Evolutionary conservation across 2,329 filamentous ascomycete species (phyloP), one percentile per base, ranked within the genome.

Genomic region (Phialophora tarda): DNA sequence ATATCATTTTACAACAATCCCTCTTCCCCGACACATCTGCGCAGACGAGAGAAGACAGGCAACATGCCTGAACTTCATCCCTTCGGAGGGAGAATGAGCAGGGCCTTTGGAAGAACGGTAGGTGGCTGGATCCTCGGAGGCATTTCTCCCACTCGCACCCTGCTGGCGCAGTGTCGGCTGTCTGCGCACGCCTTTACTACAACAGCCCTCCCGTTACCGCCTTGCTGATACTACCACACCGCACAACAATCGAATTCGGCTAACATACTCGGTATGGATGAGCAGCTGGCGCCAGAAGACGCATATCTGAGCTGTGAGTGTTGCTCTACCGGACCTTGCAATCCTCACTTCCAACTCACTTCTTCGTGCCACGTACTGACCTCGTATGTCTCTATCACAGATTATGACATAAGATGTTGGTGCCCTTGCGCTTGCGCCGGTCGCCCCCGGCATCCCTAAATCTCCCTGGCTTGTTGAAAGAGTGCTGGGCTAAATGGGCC

Each of bases 251-350:
- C 24, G 26, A 30, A 30, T 17, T 47, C n/a, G n/a, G 57, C 44
- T 63, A 32, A 62, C 67, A 69, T 54, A 67, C 57, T 34, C 51
- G 58, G 12, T 24, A 63, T 68, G 63, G 50, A 65, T 64, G 60
- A 47, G 61, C 71, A 79, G 81, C 72, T 87, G 69, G 80, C 81
- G 61, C 88, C 88, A 14, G 88, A 91, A 71, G 88, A 90, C 78
- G 85, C 87, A 41, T 91, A 89, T 78, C 79, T 91, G 68, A 89
- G 86, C 75, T 91, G 89, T 90, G 77, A 85, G 87, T 84, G 17
- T 23, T 26, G 17, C 48, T 24, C 14, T 21, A 21, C 23, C 12
- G 50, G 57, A 11, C 26, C 53, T 12, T 34, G 17, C 28, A 24
- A n/a, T 21, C 38, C 14, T 64, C 7, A 30, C 44, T 55, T 47